These are phyloP conservation scores for Scutellaria baicalensis DNA, from an alignment of 257 asterid species.

Conservation along the genomic window DNA sequence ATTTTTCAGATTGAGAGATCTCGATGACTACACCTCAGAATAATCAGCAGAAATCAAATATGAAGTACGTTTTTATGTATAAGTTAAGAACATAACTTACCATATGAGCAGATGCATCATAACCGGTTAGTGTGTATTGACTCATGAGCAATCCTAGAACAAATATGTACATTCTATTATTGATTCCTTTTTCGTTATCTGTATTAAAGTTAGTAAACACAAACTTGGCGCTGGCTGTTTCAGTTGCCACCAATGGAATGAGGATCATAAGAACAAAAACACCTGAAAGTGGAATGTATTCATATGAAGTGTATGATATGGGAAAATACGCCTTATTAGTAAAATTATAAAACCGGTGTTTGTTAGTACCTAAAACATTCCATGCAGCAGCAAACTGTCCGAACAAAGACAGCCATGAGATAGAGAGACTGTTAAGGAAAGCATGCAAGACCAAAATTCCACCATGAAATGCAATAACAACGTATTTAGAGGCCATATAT, in stretches of 20 bases:
- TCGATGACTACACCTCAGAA: background rate
- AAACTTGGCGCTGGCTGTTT: constrained; percentile 65
- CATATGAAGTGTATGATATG: background rate
- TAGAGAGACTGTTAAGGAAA: constrained; percentile 74
- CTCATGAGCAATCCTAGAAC: constrained; percentile 93
- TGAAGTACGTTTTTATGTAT: background rate
- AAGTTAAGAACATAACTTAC: constrained; percentile 34
- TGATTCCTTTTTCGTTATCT: constrained; percentile 66
- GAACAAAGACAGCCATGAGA: constrained; percentile 66
- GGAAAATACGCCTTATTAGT: background rate
- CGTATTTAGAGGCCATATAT: constrained; percentile 76
- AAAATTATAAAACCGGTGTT: background rate
- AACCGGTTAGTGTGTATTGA: constrained; percentile 82
- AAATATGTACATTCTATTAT: constrained; percentile 62
- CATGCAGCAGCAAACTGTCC: constrained; percentile 95
- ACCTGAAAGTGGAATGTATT: constrained; percentile 35
- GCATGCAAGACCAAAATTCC: constrained; percentile 73
- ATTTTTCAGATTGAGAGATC: background rate
- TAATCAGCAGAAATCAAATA: background rate
- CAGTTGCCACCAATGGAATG: constrained; percentile 74
- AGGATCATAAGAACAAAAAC: constrained; percentile 90
- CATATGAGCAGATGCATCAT: constrained; percentile 98
- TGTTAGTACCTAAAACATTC: constrained; percentile 65
- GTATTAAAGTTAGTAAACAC: constrained; percentile 83
- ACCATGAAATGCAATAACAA: constrained; percentile 67